A percentile compares a stretch with the other conserved stretches of the same genome.
These are phyloP conservation scores for Verbena officinalis DNA, from an alignment of 257 asterid species.

Conservation along the genomic window DNA sequence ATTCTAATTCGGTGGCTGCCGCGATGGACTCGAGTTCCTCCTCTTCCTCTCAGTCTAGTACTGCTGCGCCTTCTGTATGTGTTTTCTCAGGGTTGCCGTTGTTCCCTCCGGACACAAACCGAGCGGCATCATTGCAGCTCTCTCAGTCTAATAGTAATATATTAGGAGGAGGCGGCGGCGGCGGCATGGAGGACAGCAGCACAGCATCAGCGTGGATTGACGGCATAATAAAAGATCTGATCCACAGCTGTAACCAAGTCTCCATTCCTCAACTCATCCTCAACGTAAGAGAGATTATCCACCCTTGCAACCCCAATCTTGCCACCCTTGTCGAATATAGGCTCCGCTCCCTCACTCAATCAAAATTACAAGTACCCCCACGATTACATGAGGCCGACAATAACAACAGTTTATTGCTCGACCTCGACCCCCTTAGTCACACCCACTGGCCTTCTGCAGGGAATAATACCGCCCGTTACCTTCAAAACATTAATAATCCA, in stretches of 20 bases:
- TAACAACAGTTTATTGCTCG: slow-evolving; percentile 27
- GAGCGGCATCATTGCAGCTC: slow-evolving; percentile 27
- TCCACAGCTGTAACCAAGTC: slow-evolving; percentile 67
- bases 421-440: slow-evolving; percentile 25
- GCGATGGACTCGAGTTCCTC: slow-evolving; percentile 32
- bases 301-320: slow-evolving; percentile 91
- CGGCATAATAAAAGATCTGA: slow-evolving; percentile 82
- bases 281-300: slow-evolving; percentile 85
- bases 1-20: slow-evolving; percentile 6
- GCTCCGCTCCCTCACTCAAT: slow-evolving; percentile 66
- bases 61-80: slow-evolving; percentile 57
- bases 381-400: slow-evolving; percentile 27
- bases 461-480: slow-evolving; percentile 20
- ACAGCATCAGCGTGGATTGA: slow-evolving; percentile 91
- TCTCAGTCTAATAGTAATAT: neutral
- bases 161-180: no score
- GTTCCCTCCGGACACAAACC: slow-evolving; percentile 72
- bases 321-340: slow-evolving; percentile 75
- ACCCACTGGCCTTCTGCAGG: slow-evolving; percentile 46
- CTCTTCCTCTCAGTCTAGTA: slow-evolving; percentile 27
- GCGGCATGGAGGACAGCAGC: slow-evolving; percentile 63
- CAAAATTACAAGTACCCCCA: slow-evolving; percentile 29
- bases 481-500: slow-evolving; percentile 25
- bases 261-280: slow-evolving; percentile 88
- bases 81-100: slow-evolving; percentile 92